Evolutionary conservation across 2,329 filamentous ascomycete species (phyloP).

Genomic region (Trichoderma arundinaceum): DNA sequence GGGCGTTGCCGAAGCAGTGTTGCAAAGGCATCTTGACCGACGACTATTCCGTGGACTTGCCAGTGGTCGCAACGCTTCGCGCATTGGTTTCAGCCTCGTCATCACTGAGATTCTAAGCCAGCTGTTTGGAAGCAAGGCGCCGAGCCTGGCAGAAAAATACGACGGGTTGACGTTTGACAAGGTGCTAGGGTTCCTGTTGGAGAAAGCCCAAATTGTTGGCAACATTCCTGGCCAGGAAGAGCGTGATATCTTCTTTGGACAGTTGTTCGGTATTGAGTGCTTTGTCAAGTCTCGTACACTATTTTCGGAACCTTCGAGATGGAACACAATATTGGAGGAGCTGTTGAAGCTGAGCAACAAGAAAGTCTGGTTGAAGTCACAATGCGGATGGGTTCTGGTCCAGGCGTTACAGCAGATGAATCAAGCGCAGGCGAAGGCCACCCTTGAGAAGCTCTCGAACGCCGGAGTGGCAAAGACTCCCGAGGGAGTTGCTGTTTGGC

Average conservation of each 20-base stretch:
- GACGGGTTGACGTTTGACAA: constrained; percentile 61
- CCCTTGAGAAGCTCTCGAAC: constrained; percentile 66
- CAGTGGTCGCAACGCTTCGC: constrained; percentile 85
- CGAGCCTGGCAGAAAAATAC: constrained; percentile 55
- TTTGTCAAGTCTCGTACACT: constrained; percentile 80
- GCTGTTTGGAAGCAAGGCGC: constrained; percentile 61
- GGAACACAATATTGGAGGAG: constrained; percentile 71
- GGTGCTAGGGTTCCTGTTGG: constrained; percentile 57
- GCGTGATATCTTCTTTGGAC: constrained; percentile 82
- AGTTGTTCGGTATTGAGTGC: constrained; percentile 85
- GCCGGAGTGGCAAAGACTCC: constrained; percentile 77
- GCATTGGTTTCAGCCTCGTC: constrained; percentile 87
- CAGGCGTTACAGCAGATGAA: constrained; percentile 70
- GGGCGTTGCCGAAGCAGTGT: constrained; percentile 57
- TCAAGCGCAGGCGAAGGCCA: constrained; percentile 62
- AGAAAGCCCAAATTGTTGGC: constrained; percentile 61
- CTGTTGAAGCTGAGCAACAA: constrained; percentile 76
- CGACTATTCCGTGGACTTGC: constrained; percentile 86
- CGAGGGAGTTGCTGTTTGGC: constrained; percentile 89
- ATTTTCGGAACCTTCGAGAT: constrained; percentile 64
- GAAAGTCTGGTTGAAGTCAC: constrained; percentile 87
- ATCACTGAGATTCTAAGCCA: constrained; percentile 80
- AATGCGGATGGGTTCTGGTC: constrained; percentile 83
- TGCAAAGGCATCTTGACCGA: constrained; percentile 65
- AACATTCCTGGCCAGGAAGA: constrained; percentile 73